Conservation (phyloP, 2,329 filamentous ascomycete species). For the Thielaviopsis euricoi region DNA sequence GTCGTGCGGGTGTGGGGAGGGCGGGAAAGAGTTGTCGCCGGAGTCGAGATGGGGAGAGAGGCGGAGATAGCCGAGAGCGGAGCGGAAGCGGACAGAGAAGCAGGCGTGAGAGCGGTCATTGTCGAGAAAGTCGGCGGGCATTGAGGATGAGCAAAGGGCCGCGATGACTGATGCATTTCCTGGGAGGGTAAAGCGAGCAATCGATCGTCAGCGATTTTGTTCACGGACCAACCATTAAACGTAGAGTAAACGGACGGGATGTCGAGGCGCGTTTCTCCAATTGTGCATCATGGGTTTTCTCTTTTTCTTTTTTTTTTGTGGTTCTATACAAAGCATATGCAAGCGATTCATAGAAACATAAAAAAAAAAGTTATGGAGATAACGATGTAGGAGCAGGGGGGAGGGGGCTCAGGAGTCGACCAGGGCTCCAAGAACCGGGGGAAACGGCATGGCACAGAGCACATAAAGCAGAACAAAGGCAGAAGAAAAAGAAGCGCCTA, state of each 20-base stretch:
- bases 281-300: background rate
- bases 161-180: slow-evolving; percentile 49
- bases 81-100: background rate
- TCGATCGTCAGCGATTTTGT: slow-evolving; percentile 12
- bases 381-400: background rate
- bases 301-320: background rate
- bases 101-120: slow-evolving; percentile 19
- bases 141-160: slow-evolving; percentile 26
- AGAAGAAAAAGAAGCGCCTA: background rate
- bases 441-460: slow-evolving; percentile 2
- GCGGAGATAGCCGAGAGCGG: background rate
- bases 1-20: slow-evolving; percentile 57
- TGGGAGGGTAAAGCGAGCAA: slow-evolving; percentile 21
- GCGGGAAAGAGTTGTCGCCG: slow-evolving; percentile 28
- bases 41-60: background rate
- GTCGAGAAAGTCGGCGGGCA: slow-evolving; percentile 6
- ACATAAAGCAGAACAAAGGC: background rate
- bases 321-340: background rate
- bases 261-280: background rate
- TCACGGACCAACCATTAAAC: slow-evolving; percentile 4
- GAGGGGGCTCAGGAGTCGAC: background rate
- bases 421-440: background rate
- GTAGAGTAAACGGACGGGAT: background rate
- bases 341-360: background rate
- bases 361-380: background rate